phyloP scores from a whole-genome alignment of 176 grass and related monocot genomes.

The Echinochloa phyllopogon region DNA sequence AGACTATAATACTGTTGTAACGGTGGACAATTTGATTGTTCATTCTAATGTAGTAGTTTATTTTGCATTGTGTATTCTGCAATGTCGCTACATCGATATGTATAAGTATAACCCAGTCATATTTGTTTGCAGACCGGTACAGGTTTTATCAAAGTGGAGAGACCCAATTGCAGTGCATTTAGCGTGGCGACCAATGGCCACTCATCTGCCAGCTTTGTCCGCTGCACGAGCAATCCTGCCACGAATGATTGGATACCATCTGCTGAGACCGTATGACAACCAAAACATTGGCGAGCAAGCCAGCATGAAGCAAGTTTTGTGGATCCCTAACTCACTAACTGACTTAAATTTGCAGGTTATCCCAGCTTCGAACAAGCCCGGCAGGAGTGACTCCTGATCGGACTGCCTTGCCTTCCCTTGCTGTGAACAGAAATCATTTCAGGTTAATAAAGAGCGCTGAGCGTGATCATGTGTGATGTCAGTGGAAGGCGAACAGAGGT shows the following conservation, averaged over 20 bases:
- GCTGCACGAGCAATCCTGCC: conserved; percentile 73
- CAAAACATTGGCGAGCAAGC: not conserved
- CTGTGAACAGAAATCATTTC: not conserved
- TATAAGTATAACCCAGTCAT: not conserved
- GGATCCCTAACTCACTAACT: conserved; percentile 12
- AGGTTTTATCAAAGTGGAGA: conserved; percentile 79
- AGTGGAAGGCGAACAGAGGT: not conserved
- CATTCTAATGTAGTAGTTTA: not conserved
- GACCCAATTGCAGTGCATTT: conserved; percentile 45
- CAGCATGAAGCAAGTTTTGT: not conserved
- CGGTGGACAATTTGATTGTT: not conserved
- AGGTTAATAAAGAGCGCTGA: conserved; percentile 26
- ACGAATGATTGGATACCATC: conserved; percentile 93
- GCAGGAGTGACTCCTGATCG: conserved; percentile 68
- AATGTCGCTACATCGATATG: not conserved
- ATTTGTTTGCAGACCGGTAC: conserved; percentile 66
- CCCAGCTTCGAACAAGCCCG: conserved; percentile 76
- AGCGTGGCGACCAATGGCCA: conserved; percentile 4
- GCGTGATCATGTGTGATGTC: not conserved
- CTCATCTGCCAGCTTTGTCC: conserved; percentile 40
- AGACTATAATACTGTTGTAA: not conserved
- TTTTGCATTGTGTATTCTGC: not conserved
- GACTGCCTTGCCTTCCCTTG: not conserved
- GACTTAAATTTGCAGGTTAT: conserved; percentile 52
- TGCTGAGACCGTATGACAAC: conserved; percentile 54